phyloP scores from a whole-genome alignment of 495 filamentous ascomycete species.

The Hypoxylon intermedium region DNA sequence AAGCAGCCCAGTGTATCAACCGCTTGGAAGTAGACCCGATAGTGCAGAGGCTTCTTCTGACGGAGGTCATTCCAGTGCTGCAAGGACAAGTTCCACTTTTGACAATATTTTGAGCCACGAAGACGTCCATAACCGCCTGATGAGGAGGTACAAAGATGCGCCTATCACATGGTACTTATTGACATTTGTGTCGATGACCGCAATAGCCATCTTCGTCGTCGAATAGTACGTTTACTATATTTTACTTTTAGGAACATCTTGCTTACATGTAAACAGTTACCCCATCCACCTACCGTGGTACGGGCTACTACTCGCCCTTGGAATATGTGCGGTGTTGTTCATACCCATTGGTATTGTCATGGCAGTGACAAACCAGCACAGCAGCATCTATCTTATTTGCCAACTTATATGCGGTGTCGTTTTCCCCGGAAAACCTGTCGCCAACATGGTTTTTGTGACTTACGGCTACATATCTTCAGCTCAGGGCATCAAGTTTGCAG shows the following conservation, averaged over 20 bases:
- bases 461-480: constrained; percentile 83
- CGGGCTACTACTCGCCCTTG: constrained; percentile 76
- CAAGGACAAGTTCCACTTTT: constrained; percentile 49
- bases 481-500: constrained; percentile 85
- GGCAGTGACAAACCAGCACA: constrained; percentile 85
- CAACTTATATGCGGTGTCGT: constrained; percentile 79
- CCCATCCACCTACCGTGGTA: constrained; percentile 79
- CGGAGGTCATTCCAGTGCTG: constrained; percentile 17
- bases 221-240: constrained; percentile 65
- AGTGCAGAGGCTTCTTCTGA: constrained; percentile 21
- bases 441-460: constrained; percentile 89
- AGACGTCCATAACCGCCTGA: constrained; percentile 80
- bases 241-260: background rate
- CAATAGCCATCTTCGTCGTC: constrained; percentile 81
- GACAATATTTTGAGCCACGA: constrained; percentile 69
- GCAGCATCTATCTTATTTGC: constrained; percentile 80
- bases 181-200: constrained; percentile 72
- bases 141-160: constrained; percentile 76
- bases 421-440: constrained; percentile 82
- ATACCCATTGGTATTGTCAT: constrained; percentile 85
- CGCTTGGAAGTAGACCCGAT: constrained; percentile 46
- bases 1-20: constrained; percentile 52
- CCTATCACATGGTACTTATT: constrained; percentile 79
- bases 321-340: constrained; percentile 74
- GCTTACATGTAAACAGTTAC: constrained; percentile 57